A percentile compares a stretch with the other conserved stretches of the same genome.
phyloP scores from a whole-genome alignment of 2,329 filamentous ascomycete genomes.

The Cercospora sp. region DNA sequence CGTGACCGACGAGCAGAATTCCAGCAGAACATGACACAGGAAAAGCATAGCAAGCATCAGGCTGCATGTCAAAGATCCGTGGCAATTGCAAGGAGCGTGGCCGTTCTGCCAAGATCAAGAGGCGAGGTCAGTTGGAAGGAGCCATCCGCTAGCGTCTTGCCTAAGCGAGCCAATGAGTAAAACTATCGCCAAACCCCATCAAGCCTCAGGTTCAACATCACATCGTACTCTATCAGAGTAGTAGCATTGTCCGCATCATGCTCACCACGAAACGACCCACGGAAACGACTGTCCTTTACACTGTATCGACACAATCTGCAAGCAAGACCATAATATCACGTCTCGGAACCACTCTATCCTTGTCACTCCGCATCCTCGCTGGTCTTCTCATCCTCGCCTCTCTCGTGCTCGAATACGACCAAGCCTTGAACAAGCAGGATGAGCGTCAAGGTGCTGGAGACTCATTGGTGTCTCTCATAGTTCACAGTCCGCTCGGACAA shows the following conservation, averaged over 20 bases:
- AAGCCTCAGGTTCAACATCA: not conserved
- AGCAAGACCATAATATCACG: constrained; percentile 50
- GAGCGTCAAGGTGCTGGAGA: not conserved
- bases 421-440: not conserved
- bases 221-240: not conserved
- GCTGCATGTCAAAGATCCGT: not conserved
- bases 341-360: constrained; percentile 38
- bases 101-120: not conserved
- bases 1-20: not conserved
- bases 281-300: constrained; percentile 88
- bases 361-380: constrained; percentile 49
- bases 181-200: not conserved
- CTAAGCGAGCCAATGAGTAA: not conserved
- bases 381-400: constrained; percentile 43
- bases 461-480: not conserved
- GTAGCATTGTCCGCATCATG: constrained; percentile 24
- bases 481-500: constrained; percentile 11
- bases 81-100: not conserved
- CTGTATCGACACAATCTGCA: constrained; percentile 74
- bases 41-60: not conserved
- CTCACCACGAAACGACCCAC: constrained; percentile 49
- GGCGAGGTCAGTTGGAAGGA: not conserved
- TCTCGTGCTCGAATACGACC: constrained; percentile 32
- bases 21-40: not conserved
- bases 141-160: not conserved